Conservation (phyloP, 2,329 filamentous ascomycete genomes). For the Pleurostoma richardsiae region DNA sequence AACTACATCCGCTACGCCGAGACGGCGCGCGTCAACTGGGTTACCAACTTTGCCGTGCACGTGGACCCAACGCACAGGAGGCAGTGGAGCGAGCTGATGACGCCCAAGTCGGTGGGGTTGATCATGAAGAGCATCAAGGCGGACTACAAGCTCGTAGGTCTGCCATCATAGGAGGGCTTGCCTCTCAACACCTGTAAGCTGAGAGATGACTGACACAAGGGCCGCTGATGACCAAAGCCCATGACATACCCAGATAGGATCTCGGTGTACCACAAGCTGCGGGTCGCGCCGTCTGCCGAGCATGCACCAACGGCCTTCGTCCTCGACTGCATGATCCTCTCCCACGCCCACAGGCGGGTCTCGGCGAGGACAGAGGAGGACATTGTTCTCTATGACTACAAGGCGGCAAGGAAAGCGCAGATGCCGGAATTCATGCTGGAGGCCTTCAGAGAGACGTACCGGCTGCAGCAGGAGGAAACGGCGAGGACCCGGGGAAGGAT, state of each 20-base stretch:
- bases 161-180: too few relatives aligned
- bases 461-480: constrained; percentile 51
- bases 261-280: constrained; percentile 77
- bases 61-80: constrained; percentile 55
- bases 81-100: constrained; percentile 67
- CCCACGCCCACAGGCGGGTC: constrained; percentile 65
- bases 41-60: constrained; percentile 60
- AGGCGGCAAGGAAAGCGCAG: constrained; percentile 25
- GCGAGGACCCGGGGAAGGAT: constrained; percentile 46
- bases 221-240: constrained; percentile 44
- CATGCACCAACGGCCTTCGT: constrained; percentile 48
- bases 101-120: constrained; percentile 61
- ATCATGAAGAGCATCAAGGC: constrained; percentile 77
- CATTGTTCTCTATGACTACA: constrained; percentile 69
- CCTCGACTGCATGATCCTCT: constrained; percentile 62
- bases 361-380: constrained; percentile 75
- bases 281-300: constrained; percentile 37
- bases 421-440: constrained; percentile 35
- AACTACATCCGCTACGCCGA: constrained; percentile 82
- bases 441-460: constrained; percentile 27
- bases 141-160: constrained; percentile 80
- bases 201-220: too few relatives aligned
- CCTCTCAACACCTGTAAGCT: too few relatives aligned
- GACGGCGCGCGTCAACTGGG: constrained; percentile 74
- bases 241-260: constrained; percentile 80